These are phyloP conservation scores for Crataegus laevigata DNA, from an alignment of 306 rosid genomes.

Conservation along the genomic window DNA sequence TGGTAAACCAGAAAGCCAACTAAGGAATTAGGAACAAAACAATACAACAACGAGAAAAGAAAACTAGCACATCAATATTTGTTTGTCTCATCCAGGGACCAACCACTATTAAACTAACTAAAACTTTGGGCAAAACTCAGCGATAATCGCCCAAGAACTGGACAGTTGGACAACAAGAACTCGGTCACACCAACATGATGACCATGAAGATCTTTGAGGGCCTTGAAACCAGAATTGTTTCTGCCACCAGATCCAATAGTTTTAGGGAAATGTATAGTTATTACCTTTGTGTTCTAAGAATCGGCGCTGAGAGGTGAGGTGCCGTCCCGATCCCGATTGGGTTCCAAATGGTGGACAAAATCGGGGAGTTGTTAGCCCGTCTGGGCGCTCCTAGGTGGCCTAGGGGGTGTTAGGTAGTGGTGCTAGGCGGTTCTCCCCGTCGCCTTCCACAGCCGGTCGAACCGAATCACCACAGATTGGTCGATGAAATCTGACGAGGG, in stretches of 20 bases:
- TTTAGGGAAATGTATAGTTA: background rate
- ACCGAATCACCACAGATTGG: too few species aligned
- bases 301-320: too few species aligned
- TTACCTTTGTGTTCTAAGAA: background rate
- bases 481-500: too few species aligned
- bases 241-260: background rate
- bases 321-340: too few species aligned
- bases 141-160: background rate
- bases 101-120: background rate
- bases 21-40: background rate
- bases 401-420: too few species aligned
- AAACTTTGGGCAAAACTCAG: background rate
- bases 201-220: background rate
- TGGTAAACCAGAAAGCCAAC: background rate
- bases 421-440: too few species aligned
- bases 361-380: too few species aligned
- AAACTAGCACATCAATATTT: background rate
- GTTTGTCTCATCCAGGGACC: background rate
- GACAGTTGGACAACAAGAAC: background rate
- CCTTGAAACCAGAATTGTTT: background rate
- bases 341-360: too few species aligned
- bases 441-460: too few species aligned
- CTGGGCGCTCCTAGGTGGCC: too few species aligned
- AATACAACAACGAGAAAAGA: background rate
- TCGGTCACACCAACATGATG: background rate